Percentiles rank a stretch among this genome's conserved stretches.
Conservation (phyloP, 2,329 filamentous ascomycete genomes). For the Aspergillus carbonarius region DNA sequence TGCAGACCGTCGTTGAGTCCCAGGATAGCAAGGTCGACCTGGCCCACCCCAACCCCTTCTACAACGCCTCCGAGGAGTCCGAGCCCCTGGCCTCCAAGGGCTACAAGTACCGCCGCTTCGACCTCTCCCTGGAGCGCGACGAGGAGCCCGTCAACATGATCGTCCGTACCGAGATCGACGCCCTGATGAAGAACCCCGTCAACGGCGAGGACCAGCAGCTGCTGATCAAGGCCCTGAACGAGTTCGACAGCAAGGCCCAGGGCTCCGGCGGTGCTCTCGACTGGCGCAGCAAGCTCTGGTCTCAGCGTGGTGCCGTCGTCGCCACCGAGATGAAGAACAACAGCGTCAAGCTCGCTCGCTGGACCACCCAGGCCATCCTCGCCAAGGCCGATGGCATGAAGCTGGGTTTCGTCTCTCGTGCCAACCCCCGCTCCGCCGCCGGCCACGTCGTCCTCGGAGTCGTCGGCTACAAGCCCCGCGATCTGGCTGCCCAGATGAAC, state of each 20-base stretch:
- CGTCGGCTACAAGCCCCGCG: slow-evolving; percentile 94
- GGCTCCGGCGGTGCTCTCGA: slow-evolving; percentile 92
- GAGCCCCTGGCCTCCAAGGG: slow-evolving; percentile 93
- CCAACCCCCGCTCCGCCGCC: slow-evolving; percentile 87
- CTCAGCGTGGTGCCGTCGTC: slow-evolving; percentile 92
- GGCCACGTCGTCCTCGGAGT: slow-evolving; percentile 95
- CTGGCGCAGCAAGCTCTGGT: slow-evolving; percentile 93
- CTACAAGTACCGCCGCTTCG: slow-evolving; percentile 98
- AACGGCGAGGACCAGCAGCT: slow-evolving; percentile 88
- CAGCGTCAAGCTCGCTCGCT: slow-evolving; percentile 95
- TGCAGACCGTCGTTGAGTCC: slow-evolving; percentile 88
- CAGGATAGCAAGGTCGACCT: slow-evolving; percentile 77
- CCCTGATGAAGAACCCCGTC: slow-evolving; percentile 91
- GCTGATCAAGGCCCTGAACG: slow-evolving; percentile 94
- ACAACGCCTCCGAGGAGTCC: slow-evolving; percentile 88
- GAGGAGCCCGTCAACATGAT: slow-evolving; percentile 91
- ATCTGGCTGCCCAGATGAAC: slow-evolving; percentile 98
- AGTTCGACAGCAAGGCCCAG: slow-evolving; percentile 97
- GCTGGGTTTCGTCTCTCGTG: slow-evolving; percentile 94
- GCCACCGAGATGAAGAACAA: slow-evolving; percentile 99
- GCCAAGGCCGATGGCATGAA: slow-evolving; percentile 99
- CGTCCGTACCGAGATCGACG: slow-evolving; percentile 93
- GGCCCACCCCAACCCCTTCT: slow-evolving; percentile 91
- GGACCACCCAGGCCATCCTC: slow-evolving; percentile 95
- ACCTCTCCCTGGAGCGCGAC: slow-evolving; percentile 84